These are phyloP conservation scores for Coprinellus micaceus DNA, from an alignment of 768 basidiomycete species.

Conservation along the genomic window DNA sequence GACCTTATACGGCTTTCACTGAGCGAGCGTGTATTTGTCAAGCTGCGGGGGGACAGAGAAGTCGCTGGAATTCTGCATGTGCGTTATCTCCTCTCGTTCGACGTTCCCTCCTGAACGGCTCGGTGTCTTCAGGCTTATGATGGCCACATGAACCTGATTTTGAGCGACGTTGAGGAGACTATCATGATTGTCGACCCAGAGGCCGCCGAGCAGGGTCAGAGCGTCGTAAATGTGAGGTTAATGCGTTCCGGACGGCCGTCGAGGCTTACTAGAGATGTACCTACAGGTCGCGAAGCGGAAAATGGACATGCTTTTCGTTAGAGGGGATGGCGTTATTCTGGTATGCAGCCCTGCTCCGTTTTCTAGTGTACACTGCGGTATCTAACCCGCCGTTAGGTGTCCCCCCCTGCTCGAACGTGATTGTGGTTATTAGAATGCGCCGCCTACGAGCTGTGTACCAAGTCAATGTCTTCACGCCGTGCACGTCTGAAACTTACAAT, in stretches of 20 bases:
- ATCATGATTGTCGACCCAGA: conserved; percentile 96
- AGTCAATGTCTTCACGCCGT: neutral
- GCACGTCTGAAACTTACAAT: neutral
- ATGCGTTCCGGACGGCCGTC: neutral
- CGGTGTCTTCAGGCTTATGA: conserved; percentile 86
- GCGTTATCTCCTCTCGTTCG: conserved; percentile 25
- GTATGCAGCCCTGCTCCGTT: conserved; percentile 39
- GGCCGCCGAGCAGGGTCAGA: conserved; percentile 49
- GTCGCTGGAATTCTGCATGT: conserved; percentile 92
- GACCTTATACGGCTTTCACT: conserved; percentile 95
- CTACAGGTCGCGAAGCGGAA: conserved; percentile 84
- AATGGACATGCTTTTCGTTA: conserved; percentile 96
- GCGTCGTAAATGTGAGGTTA: conserved; percentile 59
- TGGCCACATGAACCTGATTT: conserved; percentile 99
- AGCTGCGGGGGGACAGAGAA: conserved; percentile 91
- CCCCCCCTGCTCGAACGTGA: conserved; percentile 74
- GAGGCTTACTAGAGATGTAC: neutral
- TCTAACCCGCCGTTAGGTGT: conserved; percentile 48
- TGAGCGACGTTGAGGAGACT: conserved; percentile 96
- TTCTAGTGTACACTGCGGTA: conserved; percentile 9
- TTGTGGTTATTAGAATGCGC: neutral
- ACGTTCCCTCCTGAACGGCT: conserved; percentile 8
- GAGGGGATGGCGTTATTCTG: conserved; percentile 95
- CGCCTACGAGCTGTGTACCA: neutral
- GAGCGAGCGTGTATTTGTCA: conserved; percentile 97